Conservation (phyloP, 768 basidiomycete genomes). For the Phanerochaete sordida region DNA sequence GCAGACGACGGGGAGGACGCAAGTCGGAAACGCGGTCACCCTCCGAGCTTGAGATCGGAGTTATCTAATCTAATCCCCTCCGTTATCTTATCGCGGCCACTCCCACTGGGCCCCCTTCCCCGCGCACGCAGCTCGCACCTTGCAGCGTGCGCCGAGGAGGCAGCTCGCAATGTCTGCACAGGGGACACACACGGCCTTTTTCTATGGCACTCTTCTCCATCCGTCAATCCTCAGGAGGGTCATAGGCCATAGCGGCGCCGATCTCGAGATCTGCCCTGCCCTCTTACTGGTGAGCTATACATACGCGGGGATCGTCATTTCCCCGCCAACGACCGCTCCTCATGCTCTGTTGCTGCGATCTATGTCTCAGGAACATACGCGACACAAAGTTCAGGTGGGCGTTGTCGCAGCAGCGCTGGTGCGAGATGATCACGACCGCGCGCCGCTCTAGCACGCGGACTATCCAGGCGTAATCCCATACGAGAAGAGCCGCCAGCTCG, state of each 20-base stretch:
- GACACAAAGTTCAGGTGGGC: slow-evolving; percentile 72
- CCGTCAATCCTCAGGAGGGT: slow-evolving; percentile 79
- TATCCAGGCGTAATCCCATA: slow-evolving; percentile 83
- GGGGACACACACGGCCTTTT: slow-evolving; percentile 50
- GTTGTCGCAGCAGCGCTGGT: neutral
- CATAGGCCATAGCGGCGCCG: slow-evolving; percentile 60
- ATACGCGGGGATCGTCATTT: neutral
- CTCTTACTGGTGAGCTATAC: slow-evolving; percentile 56
- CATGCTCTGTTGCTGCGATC: neutral
- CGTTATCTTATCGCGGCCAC: neutral
- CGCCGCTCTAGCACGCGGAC: slow-evolving; percentile 49
- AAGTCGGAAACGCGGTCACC: neutral
- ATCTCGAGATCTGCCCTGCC: slow-evolving; percentile 70
- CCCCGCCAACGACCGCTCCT: neutral
- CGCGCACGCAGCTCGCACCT: neutral
- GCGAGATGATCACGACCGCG: neutral
- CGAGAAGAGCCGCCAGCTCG: slow-evolving; percentile 25
- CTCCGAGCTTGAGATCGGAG: neutral
- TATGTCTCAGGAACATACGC: slow-evolving; percentile 60
- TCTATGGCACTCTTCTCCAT: slow-evolving; percentile 91
- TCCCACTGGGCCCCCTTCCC: too few relatives aligned
- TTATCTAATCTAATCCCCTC: slow-evolving; percentile 2
- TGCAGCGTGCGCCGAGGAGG: neutral
- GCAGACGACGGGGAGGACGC: neutral
- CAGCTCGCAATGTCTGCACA: neutral